These are phyloP conservation scores for Alternaria gaisen DNA, from an alignment of 2,329 filamentous ascomycete genomes.

Conservation along the genomic window DNA sequence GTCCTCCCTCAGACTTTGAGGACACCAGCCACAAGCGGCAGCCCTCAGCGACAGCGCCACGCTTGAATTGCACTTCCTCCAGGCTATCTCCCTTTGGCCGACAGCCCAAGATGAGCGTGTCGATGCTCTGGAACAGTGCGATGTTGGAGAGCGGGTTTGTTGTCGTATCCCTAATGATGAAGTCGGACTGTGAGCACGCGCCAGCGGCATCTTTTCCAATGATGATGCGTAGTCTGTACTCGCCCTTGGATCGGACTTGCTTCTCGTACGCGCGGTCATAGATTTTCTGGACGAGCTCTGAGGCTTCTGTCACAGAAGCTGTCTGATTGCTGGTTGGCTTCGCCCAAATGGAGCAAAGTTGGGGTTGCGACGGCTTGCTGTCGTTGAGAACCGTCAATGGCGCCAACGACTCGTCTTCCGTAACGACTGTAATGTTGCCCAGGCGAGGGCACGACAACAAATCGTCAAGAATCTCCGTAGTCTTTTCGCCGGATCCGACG, in stretches of 20 bases:
- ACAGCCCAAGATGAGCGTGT: constrained; percentile 46
- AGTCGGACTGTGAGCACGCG: constrained; percentile 34
- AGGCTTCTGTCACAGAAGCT: constrained; percentile 29
- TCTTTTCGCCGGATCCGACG: constrained; percentile 41
- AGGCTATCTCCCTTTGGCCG: constrained; percentile 48
- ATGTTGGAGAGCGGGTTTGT: constrained; percentile 26
- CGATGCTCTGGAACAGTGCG: constrained; percentile 40
- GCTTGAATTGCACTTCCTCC: constrained; percentile 51
- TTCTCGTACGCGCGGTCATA: constrained; percentile 50
- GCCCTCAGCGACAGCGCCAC: constrained; percentile 37
- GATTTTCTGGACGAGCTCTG: constrained; percentile 45
- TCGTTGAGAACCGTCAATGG: constrained; percentile 40
- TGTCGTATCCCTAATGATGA: constrained; percentile 44
- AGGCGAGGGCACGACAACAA: constrained; percentile 44
- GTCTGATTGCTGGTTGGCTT: constrained; percentile 36
- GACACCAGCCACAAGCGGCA: constrained; percentile 48
- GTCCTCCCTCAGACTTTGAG: constrained; percentile 43
- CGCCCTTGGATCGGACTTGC: constrained; percentile 44
- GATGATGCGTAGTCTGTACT: constrained; percentile 40
- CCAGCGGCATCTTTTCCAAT: constrained; percentile 37
- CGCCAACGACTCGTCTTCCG: constrained; percentile 43
- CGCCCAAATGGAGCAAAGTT: constrained; percentile 49
- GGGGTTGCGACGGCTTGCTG: constrained; percentile 37
- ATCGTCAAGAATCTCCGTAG: constrained; percentile 46
- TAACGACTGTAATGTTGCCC: constrained; percentile 48